A percentile compares a stretch with the other conserved stretches of the same genome.
phyloP scores from a whole-genome alignment of 176 grass and related monocot genomes.

The Tillandsia leiboldiana region DNA sequence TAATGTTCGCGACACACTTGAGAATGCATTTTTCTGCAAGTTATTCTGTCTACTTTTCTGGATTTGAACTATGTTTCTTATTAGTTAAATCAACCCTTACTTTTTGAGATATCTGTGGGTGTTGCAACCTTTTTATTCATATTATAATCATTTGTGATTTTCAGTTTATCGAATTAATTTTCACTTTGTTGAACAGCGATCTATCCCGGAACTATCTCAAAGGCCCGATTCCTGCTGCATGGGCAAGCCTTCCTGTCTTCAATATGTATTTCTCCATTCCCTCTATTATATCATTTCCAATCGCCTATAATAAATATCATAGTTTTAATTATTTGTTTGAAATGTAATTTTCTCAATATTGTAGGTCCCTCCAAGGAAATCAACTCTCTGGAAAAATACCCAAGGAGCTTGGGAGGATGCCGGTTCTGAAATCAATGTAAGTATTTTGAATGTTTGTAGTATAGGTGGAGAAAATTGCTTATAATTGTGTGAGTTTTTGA shows the following conservation, averaged over 20 bases:
- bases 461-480: background rate
- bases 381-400: conserved; percentile 50
- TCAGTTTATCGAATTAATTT: background rate
- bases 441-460: conserved; percentile 12
- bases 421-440: conserved; percentile 61
- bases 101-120: no score
- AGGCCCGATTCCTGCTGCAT: conserved; percentile 62
- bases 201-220: conserved; percentile 59
- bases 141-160: no score
- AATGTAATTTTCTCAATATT: background rate
- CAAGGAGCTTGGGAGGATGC: conserved; percentile 68
- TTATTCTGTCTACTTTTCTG: no score
- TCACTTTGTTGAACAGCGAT: conserved; percentile 41
- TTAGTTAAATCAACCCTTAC: no score
- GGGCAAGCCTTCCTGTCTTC: conserved; percentile 48
- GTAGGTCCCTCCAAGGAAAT: conserved; percentile 81
- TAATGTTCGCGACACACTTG: no score
- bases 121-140: no score
- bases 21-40: no score
- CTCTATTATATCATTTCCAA: background rate
- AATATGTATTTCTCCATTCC: conserved; percentile 42
- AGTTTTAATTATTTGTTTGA: background rate
- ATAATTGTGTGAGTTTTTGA: background rate
- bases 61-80: no score
- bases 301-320: conserved; percentile 2